Evolutionary conservation across 2,329 filamentous ascomycete genomes (phyloP), one percentile per base, ranked within the genome.

Genomic region (Graphilbum sp.): DNA sequence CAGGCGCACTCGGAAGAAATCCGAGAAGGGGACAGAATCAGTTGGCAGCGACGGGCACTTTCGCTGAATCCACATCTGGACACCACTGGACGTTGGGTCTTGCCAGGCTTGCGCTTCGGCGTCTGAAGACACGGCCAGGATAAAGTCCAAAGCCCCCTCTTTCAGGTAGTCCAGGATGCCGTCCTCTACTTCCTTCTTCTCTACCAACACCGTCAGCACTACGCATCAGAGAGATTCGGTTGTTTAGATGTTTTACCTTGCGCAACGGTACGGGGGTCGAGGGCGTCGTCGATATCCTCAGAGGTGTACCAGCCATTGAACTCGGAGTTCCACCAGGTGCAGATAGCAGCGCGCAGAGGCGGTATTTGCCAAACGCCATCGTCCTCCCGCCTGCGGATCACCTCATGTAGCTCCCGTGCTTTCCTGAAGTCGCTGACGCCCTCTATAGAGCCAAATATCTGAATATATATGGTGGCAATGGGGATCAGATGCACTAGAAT

Each of bases 291-390:
- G 17, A 72, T 49, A 34, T 42, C 43, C 17, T 79, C 72, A 48
- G 93, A 85, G 41, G 83, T 67, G 53, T 87, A 94, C 65, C 85
- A 83, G 3, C 85, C 84, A 47, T 83, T 90, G 58, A 95, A 95
- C 51, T 96, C 86, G 24, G 84, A 79, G 34, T 95, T 69, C 90
- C 90, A 98, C 69, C 83, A 86, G 5, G 79, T 73, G 39, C 74
- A 70, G 12, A 87, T 69, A 4, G 84, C 79, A 34, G 87, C 83
- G 49, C 87, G 79, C 12, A 96, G 68, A 47, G 78, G 79, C 15
- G 77, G 66, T 30, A 93, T 55, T 18, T 69, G 65, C 82, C 86
- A 94, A 15, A 67, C 61, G 32, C 78, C 64, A 42, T 75, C 72
- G 36, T 86, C 80, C 34, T 72, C 62, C 16, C 71, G 68, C 29